These are phyloP conservation scores for Pseudonectria buxi DNA, from an alignment of 2,329 filamentous ascomycete species.

Conservation along the genomic window DNA sequence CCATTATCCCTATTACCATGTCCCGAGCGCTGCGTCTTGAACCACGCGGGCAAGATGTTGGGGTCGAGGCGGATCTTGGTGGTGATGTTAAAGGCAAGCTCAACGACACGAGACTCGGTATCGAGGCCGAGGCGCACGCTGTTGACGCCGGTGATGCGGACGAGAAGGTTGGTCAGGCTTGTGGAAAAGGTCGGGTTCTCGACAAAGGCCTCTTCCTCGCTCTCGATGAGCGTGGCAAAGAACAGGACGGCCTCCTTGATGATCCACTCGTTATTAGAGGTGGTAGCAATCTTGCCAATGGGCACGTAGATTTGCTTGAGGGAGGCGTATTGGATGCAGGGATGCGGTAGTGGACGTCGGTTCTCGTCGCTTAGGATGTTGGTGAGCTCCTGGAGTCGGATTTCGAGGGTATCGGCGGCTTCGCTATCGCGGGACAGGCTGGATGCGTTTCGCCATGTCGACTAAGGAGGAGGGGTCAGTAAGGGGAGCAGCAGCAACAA, in stretches of 20 bases:
- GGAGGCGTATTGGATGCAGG: slow-evolving; percentile 82
- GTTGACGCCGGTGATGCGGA: slow-evolving; percentile 68
- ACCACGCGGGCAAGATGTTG: slow-evolving; percentile 84
- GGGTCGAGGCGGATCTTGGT: slow-evolving; percentile 92
- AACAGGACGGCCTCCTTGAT: slow-evolving; percentile 78
- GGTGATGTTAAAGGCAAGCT: slow-evolving; percentile 90
- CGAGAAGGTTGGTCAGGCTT: slow-evolving; percentile 79
- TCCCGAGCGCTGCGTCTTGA: slow-evolving; percentile 50
- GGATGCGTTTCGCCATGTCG: slow-evolving; percentile 54
- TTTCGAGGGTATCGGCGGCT: slow-evolving; percentile 56
- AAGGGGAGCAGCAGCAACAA: not conserved
- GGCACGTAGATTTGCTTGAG: slow-evolving; percentile 84
- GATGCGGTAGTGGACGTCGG: slow-evolving; percentile 79
- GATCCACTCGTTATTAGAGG: slow-evolving; percentile 77
- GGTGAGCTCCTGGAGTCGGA: slow-evolving; percentile 56
- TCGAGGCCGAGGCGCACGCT: slow-evolving; percentile 69
- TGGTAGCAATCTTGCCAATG: slow-evolving; percentile 81
- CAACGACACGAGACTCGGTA: slow-evolving; percentile 81
- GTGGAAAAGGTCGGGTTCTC: slow-evolving; percentile 80
- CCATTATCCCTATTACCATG: slow-evolving; percentile 28
- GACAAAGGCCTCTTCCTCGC: slow-evolving; percentile 91
- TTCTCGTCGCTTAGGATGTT: slow-evolving; percentile 82
- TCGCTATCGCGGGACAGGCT: slow-evolving; percentile 55
- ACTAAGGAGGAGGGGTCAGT: slow-evolving; percentile 26
- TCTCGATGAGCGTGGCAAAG: slow-evolving; percentile 89